A percentile compares a stretch with the other conserved stretches of the same genome.
These are phyloP conservation scores for Melampsora larici-populina DNA, from an alignment of 1,284 basidiomycete genomes.

Conservation along the genomic window DNA sequence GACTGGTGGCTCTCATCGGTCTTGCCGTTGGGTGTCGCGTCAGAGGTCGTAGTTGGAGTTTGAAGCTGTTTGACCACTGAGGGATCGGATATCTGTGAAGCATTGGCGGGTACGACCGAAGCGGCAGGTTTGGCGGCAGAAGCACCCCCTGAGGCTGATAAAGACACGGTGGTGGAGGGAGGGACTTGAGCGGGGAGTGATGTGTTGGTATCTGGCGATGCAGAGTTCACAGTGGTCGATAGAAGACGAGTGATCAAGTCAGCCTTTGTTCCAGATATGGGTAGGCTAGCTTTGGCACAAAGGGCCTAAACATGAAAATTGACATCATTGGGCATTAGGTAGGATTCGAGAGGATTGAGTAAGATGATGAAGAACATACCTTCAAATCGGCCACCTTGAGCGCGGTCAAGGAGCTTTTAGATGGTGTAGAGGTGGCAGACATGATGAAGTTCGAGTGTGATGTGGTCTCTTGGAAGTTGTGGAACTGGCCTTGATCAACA, in stretches of 20 bases:
- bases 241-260: constrained; percentile 32
- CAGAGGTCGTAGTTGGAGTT: background rate
- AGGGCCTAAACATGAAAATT: constrained; percentile 19
- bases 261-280: constrained; percentile 32
- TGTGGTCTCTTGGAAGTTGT: background rate
- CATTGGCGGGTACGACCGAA: constrained; percentile 7
- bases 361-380: constrained; percentile 3
- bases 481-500: background rate
- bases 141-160: background rate
- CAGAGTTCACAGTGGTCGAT: background rate
- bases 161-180: background rate
- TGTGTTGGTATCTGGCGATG: background rate
- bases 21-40: background rate
- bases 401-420: constrained; percentile 12
- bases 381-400: constrained; percentile 40
- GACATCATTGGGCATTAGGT: background rate
- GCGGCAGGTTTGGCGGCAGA: background rate
- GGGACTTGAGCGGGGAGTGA: background rate
- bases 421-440: background rate
- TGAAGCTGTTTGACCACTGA: background rate
- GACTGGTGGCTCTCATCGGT: background rate
- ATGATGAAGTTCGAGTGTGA: background rate
- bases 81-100: background rate
- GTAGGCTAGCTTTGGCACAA: constrained; percentile 23
- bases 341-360: background rate